Conservation (phyloP, 78 protist genomes). For the Bodo saltans region DNA sequence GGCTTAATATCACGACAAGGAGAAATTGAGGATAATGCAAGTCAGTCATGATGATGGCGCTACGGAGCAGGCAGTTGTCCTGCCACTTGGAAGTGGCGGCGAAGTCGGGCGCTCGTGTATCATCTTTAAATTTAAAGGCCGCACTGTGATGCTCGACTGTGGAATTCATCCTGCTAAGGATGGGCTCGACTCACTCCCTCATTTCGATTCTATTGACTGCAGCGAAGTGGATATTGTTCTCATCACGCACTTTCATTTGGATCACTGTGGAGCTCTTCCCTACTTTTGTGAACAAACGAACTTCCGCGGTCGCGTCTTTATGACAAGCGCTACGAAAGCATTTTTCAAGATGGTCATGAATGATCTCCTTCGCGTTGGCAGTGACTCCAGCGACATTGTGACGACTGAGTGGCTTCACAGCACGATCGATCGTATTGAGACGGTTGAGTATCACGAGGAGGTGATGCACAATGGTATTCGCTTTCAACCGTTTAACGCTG, state of each 20-base stretch:
- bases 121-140: slow-evolving; percentile 73
- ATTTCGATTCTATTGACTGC: slow-evolving; percentile 65
- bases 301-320: slow-evolving; percentile 83
- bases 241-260: slow-evolving; percentile 64
- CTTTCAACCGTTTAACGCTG: slow-evolving; percentile 79
- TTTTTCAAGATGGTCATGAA: slow-evolving; percentile 70
- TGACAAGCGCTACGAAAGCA: slow-evolving; percentile 95
- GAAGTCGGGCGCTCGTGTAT: slow-evolving; percentile 93
- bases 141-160: slow-evolving; percentile 85
- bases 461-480: slow-evolving; percentile 58
- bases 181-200: slow-evolving; percentile 80
- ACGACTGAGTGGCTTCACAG: slow-evolving; percentile 58
- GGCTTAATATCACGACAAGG: no score
- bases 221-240: slow-evolving; percentile 74
- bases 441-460: slow-evolving; percentile 71
- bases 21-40: slow-evolving; percentile 1
- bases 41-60: background rate
- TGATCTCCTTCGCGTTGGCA: slow-evolving; percentile 66
- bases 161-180: slow-evolving; percentile 87
- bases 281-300: slow-evolving; percentile 50
- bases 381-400: slow-evolving; percentile 46
- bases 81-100: slow-evolving; percentile 76
- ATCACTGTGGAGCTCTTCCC: slow-evolving; percentile 45
- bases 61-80: slow-evolving; percentile 30
- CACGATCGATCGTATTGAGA: slow-evolving; percentile 50